These are phyloP conservation scores for Fraxinus quadrangulata DNA, from an alignment of 257 asterid species.

Conservation along the genomic window DNA sequence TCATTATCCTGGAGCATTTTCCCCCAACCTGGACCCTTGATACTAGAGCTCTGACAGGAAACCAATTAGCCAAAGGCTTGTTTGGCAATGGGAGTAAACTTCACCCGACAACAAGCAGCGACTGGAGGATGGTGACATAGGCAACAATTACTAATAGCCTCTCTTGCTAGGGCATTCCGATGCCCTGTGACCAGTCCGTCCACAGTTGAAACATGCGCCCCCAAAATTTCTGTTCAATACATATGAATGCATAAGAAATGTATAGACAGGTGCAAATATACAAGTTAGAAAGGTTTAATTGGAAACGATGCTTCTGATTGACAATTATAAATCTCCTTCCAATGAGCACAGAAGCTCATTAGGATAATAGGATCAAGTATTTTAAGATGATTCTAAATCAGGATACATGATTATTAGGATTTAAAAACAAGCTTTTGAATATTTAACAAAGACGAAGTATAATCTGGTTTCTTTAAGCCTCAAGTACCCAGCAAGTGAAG, in stretches of 20 bases:
- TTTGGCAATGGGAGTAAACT: conserved; percentile 16
- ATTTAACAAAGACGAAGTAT: neutral
- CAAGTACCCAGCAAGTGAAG: neutral
- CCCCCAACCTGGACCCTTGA: neutral
- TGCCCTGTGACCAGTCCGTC: conserved; percentile 82
- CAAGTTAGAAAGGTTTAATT: neutral
- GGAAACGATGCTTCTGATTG: neutral
- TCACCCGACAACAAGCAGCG: conserved; percentile 12
- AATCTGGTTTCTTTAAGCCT: neutral
- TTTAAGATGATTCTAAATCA: neutral
- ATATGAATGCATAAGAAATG: neutral
- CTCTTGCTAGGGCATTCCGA: conserved; percentile 83
- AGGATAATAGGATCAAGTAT: neutral
- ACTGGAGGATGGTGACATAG: conserved; percentile 22
- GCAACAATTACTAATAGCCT: conserved; percentile 35
- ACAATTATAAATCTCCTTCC: neutral
- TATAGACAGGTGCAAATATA: neutral
- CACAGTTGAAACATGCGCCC: conserved; percentile 61
- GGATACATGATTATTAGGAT: neutral
- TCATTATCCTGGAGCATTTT: neutral
- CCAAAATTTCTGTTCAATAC: conserved; percentile 35
- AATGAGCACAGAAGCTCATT: neutral
- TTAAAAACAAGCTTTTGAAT: neutral
- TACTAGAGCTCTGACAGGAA: neutral
- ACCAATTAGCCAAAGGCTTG: conserved; percentile 24